Base-by-base conservation (phyloP, 1,284 basidiomycete genomes). In the Tilletia caries region DNA sequence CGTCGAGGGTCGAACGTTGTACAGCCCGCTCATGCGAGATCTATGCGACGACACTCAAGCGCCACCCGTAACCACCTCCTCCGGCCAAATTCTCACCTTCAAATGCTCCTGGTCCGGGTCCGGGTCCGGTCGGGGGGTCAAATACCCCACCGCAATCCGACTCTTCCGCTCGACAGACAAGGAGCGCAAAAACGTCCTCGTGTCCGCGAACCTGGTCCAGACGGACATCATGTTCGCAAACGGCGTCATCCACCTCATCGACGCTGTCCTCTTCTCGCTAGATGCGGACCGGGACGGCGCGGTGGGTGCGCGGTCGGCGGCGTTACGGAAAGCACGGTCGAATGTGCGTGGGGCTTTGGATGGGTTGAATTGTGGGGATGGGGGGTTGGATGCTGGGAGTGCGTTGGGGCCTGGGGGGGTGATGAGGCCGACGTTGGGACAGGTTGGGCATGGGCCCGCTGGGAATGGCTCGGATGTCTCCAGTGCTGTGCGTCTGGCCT, bases 241-340 rank as follows among this genome's bases (percentile, higher is more conserved):
- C 41, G 65, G 65, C 12, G 65, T 66, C 15, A 43, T 66, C 23
- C 65, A 66, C 32, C 37, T 66, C n/a, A 32, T 66, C 20, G 65
- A 50, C 43, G 25, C 15, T 20, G 37, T 50, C 27, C 41, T 66
- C 54, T 18, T 60, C 54, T 60, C 54, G 25, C 23, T 33, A 4
- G 32, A 33, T 32, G 12, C 29, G 54, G 54, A 60, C 32, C 6
- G 29, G 54, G 54, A 27, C 25, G 25, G 4, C 10, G 54, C 54
- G 18, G 27, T 60, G 10, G 12, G 5, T 10, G 23, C 54, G 6
- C 54, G 54, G 5, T 60, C 54, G 54, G 32, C 23, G 6, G 54
- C 54, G 8, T 27, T 60, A 25, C 54, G 54, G 1, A 60, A 60
- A 32, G 54, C 54, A 6, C 10, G 29, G 13, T 29, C 54, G n/a